Base-by-base conservation (phyloP, 768 basidiomycete species). In the Macrocybe gigantea region DNA sequence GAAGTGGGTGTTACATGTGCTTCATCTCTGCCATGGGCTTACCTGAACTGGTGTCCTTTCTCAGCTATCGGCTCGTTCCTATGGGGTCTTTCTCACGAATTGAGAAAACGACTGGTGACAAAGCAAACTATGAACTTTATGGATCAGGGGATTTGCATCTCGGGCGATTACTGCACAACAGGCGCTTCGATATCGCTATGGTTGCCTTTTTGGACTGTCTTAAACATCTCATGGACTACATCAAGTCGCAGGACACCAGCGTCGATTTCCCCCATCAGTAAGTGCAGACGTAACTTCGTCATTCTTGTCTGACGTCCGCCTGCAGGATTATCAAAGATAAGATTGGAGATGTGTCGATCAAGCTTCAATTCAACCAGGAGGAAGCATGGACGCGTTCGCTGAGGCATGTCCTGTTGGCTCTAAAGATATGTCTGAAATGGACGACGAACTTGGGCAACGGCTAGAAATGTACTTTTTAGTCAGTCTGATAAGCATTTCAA, bases 21-120 rank as follows among this genome's bases (percentile, higher is more conserved):
- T 46, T 38, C 13, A 38, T 44, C 43, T 32, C 15, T 38, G n/a
- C 11, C 8, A 12, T 12, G 35, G 33, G 36, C 42, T 15, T 41
- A 29, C n/a, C 33, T 13, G 45, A 33, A 52, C 38, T 38, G 29
- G 38, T 56, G 10, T 49, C 44, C 43, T 4, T 38, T 30, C 34
- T 9, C 51, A 96, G 94, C 53, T 96, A 95, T 61, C 86, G 86
- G 37, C 71, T 98, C 41, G 75, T 94, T 22, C 94, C 96, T 1
- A 87, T 95, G 79, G 96, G 95, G 1, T 95, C 93, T 1, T 95
- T 93, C 62, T 96, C 93, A 12, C 79, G 88, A 13, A 89, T 99
- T 36, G 93, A 97, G 67, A 83, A 80, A 60, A 86, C 74, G 2
- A 78, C 73, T 1, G 87, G 88, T 5, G 89, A 92, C 61, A 91